Base-by-base conservation (phyloP, 495 filamentous ascomycete species). In the Aspergillus cristatus region DNA sequence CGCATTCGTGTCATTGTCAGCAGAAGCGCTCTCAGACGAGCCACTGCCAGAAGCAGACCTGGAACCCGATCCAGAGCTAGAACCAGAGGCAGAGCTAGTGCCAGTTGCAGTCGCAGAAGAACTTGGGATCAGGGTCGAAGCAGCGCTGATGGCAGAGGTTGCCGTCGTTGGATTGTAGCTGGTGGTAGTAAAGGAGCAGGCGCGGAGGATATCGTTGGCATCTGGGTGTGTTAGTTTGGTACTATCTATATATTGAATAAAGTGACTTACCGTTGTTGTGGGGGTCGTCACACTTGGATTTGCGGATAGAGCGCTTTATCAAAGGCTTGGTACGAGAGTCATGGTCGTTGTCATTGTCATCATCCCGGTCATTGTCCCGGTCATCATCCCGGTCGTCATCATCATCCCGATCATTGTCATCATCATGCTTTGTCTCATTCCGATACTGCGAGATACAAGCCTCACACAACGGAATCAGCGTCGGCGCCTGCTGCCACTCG, bases 381-480 rank as follows among this genome's bases (percentile, higher is more conserved):
- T 45, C 35, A 20, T 35, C 12, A 16, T 50, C 34, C 4, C 42
- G 14, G 12, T 50, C 34, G 14, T 43, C 6, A 14, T 47, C 40
- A 1, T 28, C 12, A 16, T 50, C 45, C 5, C 48, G 6, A 20
- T 54, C 32, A 5, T 47, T 10, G 17, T 47, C 45, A 14, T 46
- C 10, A 25, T 53, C 35, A 30, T 45, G 25, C 28, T 48, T 42
- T 6, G 28, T 30, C 7, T 40, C 39, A 17, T 24, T 37, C 3
- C 45, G 43, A 45, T 55, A 52, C 24, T 60, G 46, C 18, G 54
- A 44, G 14, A 64, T 64, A 15, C 60, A 64, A 22, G 57, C 60
- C n/a, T 57, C 56, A 35, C 60, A 64, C 25, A 55, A 50, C 7
- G 60, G 57, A 15, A 64, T 40, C 11, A 51, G 45, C 6, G 37